Base-by-base conservation (phyloP, 305 asterid species). In the Rubia occidens region DNA sequence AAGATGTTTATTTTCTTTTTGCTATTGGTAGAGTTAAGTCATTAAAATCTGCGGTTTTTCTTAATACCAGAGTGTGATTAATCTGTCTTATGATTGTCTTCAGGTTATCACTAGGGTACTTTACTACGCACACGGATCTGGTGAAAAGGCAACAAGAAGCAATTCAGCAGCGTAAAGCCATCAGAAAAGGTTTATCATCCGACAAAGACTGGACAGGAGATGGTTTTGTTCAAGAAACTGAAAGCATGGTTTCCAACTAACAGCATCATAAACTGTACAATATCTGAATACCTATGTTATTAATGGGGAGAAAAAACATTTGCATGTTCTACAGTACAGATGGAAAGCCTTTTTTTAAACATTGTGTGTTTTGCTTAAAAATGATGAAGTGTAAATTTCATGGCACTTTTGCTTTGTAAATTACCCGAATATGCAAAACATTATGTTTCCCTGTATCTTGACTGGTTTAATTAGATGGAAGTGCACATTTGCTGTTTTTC, bases 191-290 rank as follows among this genome's bases (percentile, higher is more conserved):
- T 4, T 74, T 88, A 80, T 86, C 79, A 71, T 93, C 97, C 2
- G 98, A 93, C 72, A 86, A 81, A 79, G 98, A 93, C 84, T 93
- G 98, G 98, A 93, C 98, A 10, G 97, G 95, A 40, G 97, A 90
- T 77, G 97, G 97, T 54, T 90, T 90, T 71, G 96, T 88, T 47
- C 87, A 83, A 42, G 96, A 88, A 82, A 82, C 88, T 9, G 95
- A 90, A 75, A 89, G 91, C 86, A 90, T 90, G 97, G 97, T 89
- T 72, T 91, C 96, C 64, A 90, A 90, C 77, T 88, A 75, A 84
- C 69, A 32, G 42, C 64, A 45, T n/a, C 49, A 54, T 7, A 35
- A 20, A 20, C 32, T 56, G 29, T 35, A 35, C 54, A 56, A 15
- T 29, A 53, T 64, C 75, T 45, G 15, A 68, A 35, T 32, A 24